Conservation (phyloP, 148 eudicot species). For the Persicaria maculosa region DNA sequence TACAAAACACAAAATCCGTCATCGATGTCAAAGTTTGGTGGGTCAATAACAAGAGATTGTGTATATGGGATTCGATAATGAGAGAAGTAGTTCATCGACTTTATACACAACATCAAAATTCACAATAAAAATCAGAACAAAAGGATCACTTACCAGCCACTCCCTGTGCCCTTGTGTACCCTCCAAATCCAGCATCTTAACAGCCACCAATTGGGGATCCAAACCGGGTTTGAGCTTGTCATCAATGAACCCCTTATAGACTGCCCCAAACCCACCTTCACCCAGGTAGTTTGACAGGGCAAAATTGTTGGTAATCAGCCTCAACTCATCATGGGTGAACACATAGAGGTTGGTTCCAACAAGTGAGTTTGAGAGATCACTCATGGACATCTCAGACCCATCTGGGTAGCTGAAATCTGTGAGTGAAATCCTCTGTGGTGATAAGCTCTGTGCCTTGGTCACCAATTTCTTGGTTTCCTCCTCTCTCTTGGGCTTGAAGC, state of each 20-base stretch:
- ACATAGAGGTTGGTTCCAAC: slow-evolving; percentile 55
- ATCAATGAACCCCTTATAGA: slow-evolving; percentile 75
- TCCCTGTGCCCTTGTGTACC: slow-evolving; percentile 81
- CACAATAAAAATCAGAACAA: neutral
- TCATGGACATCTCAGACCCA: slow-evolving; percentile 40
- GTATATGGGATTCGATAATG: no score
- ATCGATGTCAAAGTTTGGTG: neutral
- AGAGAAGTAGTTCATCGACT: neutral
- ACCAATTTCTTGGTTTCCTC: slow-evolving; percentile 8
- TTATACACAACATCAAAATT: neutral
- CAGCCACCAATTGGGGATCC: slow-evolving; percentile 76
- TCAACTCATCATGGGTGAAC: slow-evolving; percentile 60
- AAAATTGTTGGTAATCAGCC: slow-evolving; percentile 52
- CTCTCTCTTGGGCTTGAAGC: slow-evolving; percentile 26
- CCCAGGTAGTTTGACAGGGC: slow-evolving; percentile 64
- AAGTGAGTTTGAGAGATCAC: slow-evolving; percentile 53
- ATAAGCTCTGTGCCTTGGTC: slow-evolving; percentile 9
- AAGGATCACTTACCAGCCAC: slow-evolving; percentile 62
- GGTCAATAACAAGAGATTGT: neutral
- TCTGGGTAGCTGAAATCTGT: slow-evolving; percentile 46
- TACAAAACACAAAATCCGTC: slow-evolving; percentile 13
- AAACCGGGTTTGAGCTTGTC: slow-evolving; percentile 51
- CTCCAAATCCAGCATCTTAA: slow-evolving; percentile 72
- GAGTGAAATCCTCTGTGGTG: slow-evolving; percentile 52
- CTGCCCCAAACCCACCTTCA: slow-evolving; percentile 92